Base-by-base conservation (phyloP, 1,139 yeast species). In the Suhomyces wounanorum region DNA sequence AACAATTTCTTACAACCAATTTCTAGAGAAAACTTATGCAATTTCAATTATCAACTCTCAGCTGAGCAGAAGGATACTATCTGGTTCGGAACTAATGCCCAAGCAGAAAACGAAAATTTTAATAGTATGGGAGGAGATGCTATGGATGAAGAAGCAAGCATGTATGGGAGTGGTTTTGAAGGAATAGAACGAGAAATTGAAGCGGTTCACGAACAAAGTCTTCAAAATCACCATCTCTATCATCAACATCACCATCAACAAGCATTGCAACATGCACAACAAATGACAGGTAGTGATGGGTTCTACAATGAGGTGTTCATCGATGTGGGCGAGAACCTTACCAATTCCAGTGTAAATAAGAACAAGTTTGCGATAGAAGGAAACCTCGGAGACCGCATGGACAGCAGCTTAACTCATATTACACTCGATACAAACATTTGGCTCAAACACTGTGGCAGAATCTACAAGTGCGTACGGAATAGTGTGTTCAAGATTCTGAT, bases 341-440 rank as follows among this genome's bases (percentile, higher is more conserved):
- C 38, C 37, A 39, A 30, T 21, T 16, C 41, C 8, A 47, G 35
- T 4, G 50, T 40, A 17, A 46, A 44, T 28, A 47, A 47, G 33
- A 44, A 28, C 30, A 45, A 36, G 31, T 28, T 43, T 25, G 39
- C 10, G 13, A 26, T 67, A 8, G 75, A 69, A 47, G 81, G 81
- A 13, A 69, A 77, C 58, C 65, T 77, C 46, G 81, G 81, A 3
- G 77, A 75, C 50, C 68, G 74, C 43, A 81, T 82, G 78, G 87
- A 82, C 60, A 74, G 79, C 8, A 65, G 75, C 9, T 68, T 82
- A 40, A 84, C 91, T 0, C 79, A 78, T 58, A 77, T 87, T 50
- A 82, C 90, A 1, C 72, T 87, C 50, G 95, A 87, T 68, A 87
- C 95, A 8, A 87, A 88, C 55, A 83, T 87, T 53, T 87, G 94